Evolutionary conservation across 805 yeast species (phyloP), one percentile per base, ranked within the genome.

Genomic region (Yamadazyma nakazawae): DNA sequence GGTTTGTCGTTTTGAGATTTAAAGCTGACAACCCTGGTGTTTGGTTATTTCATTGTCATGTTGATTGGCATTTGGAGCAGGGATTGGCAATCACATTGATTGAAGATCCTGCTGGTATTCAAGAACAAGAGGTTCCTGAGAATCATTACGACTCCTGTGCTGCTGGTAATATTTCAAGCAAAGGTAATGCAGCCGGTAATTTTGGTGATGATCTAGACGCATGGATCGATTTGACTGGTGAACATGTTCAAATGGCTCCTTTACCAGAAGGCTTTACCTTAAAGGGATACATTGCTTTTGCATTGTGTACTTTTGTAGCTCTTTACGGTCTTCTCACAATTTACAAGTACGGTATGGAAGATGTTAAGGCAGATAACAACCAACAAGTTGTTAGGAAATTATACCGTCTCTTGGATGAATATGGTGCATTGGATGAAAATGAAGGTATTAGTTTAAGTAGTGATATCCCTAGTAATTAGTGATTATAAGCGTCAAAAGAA

Each of bases 11-110:
- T 28, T 61, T 92, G 52, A 80, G 98, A 63, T 92, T 90, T 76
- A 80, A 79, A 61, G 96, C 98, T 45, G 84, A 86, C 64, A 94
- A 94, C 67, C 99, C 98, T 28, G 99, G 99, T 74, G 91, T 91
- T 37, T 92, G 98, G 99, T 80, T 84, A 67, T 94, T 94, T 95
- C 99, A 92, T 73, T 92, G 99, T 70, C 99, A 92, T 66, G 86
- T 94, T 60, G 98, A 94, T 66, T 92, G 99, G 99, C 99, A 94
- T 73, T 79, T 92, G 75, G 78, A 83, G 60, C 98, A 94, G 74
- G 99, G 99, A 61, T 78, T 92, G 58, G 96, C 96, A 11, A 58
- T 90, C 46, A 74, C 76, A 10, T 71, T 94, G 37, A 70, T 92
- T 45, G 99, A 92, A 71, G 96, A 89, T 46, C 99, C 99, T 25